Conservation (phyloP, 2,329 filamentous ascomycete species). For the Trichothecium roseum region DNA sequence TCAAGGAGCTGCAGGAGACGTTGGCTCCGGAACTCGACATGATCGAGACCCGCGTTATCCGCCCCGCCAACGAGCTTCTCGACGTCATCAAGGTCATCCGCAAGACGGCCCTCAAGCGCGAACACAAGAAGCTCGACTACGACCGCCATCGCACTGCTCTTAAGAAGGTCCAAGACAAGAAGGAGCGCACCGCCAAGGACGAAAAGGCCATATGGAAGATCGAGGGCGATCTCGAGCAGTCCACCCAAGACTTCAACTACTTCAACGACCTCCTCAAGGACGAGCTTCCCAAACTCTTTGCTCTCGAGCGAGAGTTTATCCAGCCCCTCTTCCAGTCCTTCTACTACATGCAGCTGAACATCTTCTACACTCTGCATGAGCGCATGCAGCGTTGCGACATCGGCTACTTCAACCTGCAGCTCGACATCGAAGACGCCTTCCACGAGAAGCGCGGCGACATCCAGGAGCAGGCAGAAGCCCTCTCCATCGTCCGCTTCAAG, state of each 20-base stretch:
- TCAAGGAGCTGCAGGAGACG: slow-evolving; percentile 80
- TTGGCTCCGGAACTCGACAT: slow-evolving; percentile 90
- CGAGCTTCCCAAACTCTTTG: slow-evolving; percentile 85
- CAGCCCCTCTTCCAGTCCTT: slow-evolving; percentile 96
- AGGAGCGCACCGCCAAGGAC: slow-evolving; percentile 91
- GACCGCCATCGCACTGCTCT: slow-evolving; percentile 73
- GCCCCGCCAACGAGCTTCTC: slow-evolving; percentile 83
- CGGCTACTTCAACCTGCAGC: slow-evolving; percentile 88
- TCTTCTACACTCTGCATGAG: slow-evolving; percentile 97
- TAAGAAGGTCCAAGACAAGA: slow-evolving; percentile 96
- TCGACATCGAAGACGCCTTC: slow-evolving; percentile 88
- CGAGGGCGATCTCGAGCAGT: slow-evolving; percentile 80
- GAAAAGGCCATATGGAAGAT: slow-evolving; percentile 96
- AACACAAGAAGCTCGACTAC: slow-evolving; percentile 96
- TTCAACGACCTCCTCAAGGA: slow-evolving; percentile 97
- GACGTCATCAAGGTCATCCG: slow-evolving; percentile 93
- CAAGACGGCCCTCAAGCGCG: slow-evolving; percentile 78
- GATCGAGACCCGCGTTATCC: slow-evolving; percentile 87
- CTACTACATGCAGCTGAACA: slow-evolving; percentile 99
- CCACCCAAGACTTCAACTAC: slow-evolving; percentile 94
- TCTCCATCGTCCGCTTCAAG: slow-evolving; percentile 86
- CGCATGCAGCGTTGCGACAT: slow-evolving; percentile 97
- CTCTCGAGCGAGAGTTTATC: slow-evolving; percentile 87
- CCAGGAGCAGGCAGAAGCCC: slow-evolving; percentile 70
- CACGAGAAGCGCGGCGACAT: slow-evolving; percentile 80